phyloP scores from a whole-genome alignment of 78 protist genomes.

The Chrysochromulina parva region DNA sequence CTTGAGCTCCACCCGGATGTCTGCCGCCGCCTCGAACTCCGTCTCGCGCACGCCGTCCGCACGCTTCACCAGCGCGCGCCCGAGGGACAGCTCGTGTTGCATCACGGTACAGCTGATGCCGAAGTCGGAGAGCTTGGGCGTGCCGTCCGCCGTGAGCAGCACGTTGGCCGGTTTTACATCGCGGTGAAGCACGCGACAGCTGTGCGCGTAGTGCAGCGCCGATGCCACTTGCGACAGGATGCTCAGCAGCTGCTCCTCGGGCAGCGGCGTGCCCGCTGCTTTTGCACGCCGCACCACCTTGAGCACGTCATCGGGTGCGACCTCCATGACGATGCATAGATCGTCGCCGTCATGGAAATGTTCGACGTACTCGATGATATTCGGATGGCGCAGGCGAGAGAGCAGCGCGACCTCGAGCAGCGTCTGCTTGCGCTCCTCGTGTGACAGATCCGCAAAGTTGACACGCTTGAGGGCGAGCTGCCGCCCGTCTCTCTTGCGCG shows the following conservation, averaged over 20 bases:
- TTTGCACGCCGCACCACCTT: neutral
- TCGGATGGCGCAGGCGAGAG: neutral
- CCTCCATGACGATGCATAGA: neutral
- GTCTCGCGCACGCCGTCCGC: too few species aligned
- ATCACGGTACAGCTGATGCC: slow-evolving; percentile 29
- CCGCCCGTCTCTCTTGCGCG: neutral
- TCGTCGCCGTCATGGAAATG: neutral
- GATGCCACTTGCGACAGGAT: neutral
- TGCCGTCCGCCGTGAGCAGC: slow-evolving; percentile 14
- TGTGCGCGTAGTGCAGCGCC: slow-evolving; percentile 20
- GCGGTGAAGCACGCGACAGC: slow-evolving; percentile 33
- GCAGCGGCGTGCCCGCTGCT: neutral
- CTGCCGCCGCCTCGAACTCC: neutral
- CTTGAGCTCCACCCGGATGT: neutral
- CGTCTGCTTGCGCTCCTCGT: neutral
- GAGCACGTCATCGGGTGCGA: neutral
- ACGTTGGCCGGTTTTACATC: slow-evolving; percentile 49
- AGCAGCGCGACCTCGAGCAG: neutral
- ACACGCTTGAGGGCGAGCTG: too few species aligned
- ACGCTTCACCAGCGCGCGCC: too few species aligned
- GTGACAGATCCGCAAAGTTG: neutral
- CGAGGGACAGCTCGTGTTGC: neutral
- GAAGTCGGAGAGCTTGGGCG: slow-evolving; percentile 42
- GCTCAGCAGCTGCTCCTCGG: slow-evolving; percentile 1
- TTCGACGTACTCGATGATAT: neutral